Evolutionary conservation across 768 basidiomycete species (phyloP).

Genomic region (Sporobolomyces pararoseus): DNA sequence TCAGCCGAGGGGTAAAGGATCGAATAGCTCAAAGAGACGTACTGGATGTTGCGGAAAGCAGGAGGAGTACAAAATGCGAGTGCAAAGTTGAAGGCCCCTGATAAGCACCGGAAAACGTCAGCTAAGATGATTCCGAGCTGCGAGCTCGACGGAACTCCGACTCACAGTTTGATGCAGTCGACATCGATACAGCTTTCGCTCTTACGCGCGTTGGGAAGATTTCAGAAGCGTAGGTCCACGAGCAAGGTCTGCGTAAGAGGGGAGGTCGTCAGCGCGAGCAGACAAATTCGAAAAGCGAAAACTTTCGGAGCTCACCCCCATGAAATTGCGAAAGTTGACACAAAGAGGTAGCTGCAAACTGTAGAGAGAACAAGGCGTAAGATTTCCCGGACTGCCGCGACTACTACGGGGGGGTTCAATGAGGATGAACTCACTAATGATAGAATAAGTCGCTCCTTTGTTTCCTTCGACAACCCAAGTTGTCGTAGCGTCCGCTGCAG

Average conservation of each 20-base stretch:
- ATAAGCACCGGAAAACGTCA: background rate
- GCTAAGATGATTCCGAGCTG: too few species aligned
- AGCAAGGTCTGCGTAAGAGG: conserved; percentile 51
- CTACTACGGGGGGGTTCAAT: too few species aligned
- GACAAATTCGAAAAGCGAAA: background rate
- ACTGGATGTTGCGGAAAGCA: conserved; percentile 58
- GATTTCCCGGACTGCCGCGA: background rate
- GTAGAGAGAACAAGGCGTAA: background rate
- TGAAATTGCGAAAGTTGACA: conserved; percentile 62
- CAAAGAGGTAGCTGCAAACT: conserved; percentile 68
- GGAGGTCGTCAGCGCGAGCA: background rate
- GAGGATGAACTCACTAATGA: conserved; percentile 62
- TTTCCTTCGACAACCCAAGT: conserved; percentile 61
- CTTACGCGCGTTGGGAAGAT: conserved; percentile 54
- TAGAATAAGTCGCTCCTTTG: conserved; percentile 60
- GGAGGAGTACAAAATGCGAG: conserved; percentile 74
- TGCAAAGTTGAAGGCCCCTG: conserved; percentile 53
- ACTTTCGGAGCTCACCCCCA: conserved; percentile 56
- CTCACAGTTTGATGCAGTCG: conserved; percentile 45
- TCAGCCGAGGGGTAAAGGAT: background rate
- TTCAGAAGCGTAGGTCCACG: conserved; percentile 54
- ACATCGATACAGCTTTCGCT: conserved; percentile 58
- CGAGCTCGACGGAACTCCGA: too few species aligned
- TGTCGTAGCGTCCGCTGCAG: background rate
- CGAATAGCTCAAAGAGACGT: background rate